These are phyloP conservation scores for Botrytis elliptica DNA, from an alignment of 2,329 filamentous ascomycete species.

Conservation along the genomic window DNA sequence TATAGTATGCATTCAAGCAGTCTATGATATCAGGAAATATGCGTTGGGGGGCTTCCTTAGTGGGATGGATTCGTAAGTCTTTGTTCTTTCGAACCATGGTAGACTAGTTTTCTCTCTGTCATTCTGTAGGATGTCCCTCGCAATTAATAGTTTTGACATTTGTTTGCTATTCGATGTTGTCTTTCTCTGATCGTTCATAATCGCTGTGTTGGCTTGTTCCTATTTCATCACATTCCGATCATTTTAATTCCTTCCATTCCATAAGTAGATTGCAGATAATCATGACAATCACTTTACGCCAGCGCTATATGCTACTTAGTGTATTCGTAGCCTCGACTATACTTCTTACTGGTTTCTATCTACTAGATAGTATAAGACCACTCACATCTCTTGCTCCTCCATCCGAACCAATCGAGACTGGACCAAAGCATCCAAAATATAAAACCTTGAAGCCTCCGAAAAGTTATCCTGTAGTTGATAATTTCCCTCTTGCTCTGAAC, in stretches of 20 bases:
- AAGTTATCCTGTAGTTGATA: constrained; percentile 32
- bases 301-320: constrained; percentile 10
- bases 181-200: background rate
- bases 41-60: background rate
- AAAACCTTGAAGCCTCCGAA: constrained; percentile 21
- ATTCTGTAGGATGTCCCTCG: background rate
- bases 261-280: constrained; percentile 3
- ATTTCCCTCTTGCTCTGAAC: constrained; percentile 32
- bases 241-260: background rate
- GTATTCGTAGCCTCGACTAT: background rate
- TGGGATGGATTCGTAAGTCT: constrained; percentile 1
- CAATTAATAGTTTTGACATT: background rate
- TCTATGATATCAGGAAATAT: background rate
- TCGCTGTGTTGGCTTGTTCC: background rate
- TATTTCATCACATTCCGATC: background rate
- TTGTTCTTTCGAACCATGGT: background rate
- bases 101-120: background rate
- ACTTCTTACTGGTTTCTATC: constrained; percentile 1
- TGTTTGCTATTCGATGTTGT: background rate
- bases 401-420: background rate
- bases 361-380: background rate
- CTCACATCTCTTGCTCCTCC: background rate
- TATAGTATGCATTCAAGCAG: background rate
- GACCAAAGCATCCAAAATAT: constrained; percentile 23
- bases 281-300: background rate